Base-by-base conservation (phyloP, 495 filamentous ascomycete genomes). In the Penicillium parvum region DNA sequence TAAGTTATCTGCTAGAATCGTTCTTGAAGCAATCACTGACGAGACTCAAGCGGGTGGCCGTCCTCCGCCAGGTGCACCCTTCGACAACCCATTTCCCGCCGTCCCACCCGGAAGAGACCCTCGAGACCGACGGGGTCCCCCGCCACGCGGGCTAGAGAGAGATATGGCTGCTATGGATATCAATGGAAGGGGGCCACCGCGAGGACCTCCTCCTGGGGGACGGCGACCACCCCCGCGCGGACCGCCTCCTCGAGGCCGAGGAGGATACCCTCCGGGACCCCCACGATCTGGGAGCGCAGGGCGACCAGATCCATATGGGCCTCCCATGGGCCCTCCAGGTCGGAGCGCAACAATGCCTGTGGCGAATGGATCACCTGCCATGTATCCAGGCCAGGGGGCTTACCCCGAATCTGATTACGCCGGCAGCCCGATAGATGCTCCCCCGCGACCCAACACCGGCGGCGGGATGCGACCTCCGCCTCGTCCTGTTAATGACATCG, bases 21-120 rank as follows among this genome's bases (percentile, higher is more conserved):
- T 22, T 6, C 19, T 19, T 21, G n/a, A 15, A n/a, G 21, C 17
- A 23, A 6, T 12, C 46, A 41, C 54, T 49, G 33, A 55, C 42
- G 17, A n/a, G 28, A 15, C 37, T 45, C 44, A 37, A 56, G 52
- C 60, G 14, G 57, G 51, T 19, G 52, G 30, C 25, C 58, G 52
- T 14, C 58, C 67, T 7, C 69, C 68, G 5, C 57, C 64, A 15
- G 75, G 80, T 7, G 69, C 72, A 8, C 68, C 68, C n/a, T 83
- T 77, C 55, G 82, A 84, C 32, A 82, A 80, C 47, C 77, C 83
- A 3, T 88, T 86, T 45, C 82, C 85, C 9, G 68, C 74, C 1
- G 86, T 86, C 44, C 78, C 79, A 10, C 25, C 22, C 9, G 39
- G 39, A 1, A 39, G 53, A 56, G 47, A 54, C 41, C 58, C 50